Percentiles rank a stretch among this genome's conserved stretches.
These are phyloP conservation scores for Tilletiopsis washingtonensis DNA, from an alignment of 1,284 basidiomycete species.

Conservation along the genomic window DNA sequence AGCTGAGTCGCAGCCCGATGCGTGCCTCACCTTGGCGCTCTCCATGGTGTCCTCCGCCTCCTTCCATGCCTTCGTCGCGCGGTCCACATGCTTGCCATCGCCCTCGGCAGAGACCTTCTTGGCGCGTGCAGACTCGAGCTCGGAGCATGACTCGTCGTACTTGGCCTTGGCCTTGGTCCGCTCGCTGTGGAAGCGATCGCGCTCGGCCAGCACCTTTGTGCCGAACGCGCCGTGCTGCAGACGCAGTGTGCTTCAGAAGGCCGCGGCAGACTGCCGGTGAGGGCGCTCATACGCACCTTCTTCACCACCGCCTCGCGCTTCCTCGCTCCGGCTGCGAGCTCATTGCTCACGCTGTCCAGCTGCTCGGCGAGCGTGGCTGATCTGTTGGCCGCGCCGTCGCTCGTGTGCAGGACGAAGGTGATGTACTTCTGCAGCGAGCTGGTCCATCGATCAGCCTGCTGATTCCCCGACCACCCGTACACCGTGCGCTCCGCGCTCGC, in stretches of 20 bases:
- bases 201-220: constrained; percentile 20
- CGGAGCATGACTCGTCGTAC: constrained; percentile 30
- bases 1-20: too few relatives aligned
- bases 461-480: too few relatives aligned
- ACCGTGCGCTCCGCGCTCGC: too few relatives aligned
- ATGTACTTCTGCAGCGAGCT: too few relatives aligned
- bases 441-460: too few relatives aligned
- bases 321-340: constrained; percentile 12
- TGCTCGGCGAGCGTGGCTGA: constrained; percentile 13
- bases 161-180: constrained; percentile 27
- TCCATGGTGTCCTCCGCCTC: constrained; percentile 25
- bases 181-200: constrained; percentile 24
- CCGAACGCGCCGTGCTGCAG: constrained; percentile 12
- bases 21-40: constrained; percentile 16
- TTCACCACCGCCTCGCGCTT: constrained; percentile 21
- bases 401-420: constrained; percentile 9
- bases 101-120: constrained; percentile 27
- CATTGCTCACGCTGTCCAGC: constrained; percentile 13
- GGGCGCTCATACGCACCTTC: too few relatives aligned
- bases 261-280: too few relatives aligned
- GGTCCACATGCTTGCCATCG: constrained; percentile 21
- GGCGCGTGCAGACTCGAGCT: constrained; percentile 23
- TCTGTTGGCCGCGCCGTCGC: constrained; percentile 11
- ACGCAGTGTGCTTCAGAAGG: not conserved
- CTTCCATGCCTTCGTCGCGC: constrained; percentile 21